Evolutionary conservation across 805 yeast species (phyloP).

Genomic region (Candida orba): DNA sequence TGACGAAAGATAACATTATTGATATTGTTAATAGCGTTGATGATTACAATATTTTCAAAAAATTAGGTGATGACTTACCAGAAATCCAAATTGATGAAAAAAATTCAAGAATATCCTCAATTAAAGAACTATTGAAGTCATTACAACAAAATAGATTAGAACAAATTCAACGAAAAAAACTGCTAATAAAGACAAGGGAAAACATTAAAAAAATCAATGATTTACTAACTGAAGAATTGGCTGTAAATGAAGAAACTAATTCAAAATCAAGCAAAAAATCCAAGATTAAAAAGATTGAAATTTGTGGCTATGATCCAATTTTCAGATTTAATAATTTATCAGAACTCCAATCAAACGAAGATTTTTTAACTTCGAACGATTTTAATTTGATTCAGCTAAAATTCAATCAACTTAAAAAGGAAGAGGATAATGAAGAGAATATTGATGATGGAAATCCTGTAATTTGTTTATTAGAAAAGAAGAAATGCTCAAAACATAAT

Average conservation of each 20-base stretch:
- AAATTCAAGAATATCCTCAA: slow-evolving; percentile 8
- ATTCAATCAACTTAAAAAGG: slow-evolving; percentile 1
- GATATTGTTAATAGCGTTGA: slow-evolving; percentile 10
- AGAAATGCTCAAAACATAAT: slow-evolving; percentile 49
- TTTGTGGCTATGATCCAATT: slow-evolving; percentile 45
- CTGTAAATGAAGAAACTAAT: neutral
- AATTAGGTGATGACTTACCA: slow-evolving; percentile 37
- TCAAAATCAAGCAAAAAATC: slow-evolving; percentile 11
- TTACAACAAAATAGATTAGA: slow-evolving; percentile 2
- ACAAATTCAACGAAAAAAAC: slow-evolving; percentile 10
- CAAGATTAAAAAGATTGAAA: slow-evolving; percentile 32
- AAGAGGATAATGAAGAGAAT: neutral
- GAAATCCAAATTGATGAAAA: slow-evolving; percentile 25
- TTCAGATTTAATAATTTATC: slow-evolving; percentile 11
- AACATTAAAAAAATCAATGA: slow-evolving; percentile 23
- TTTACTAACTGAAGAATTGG: slow-evolving; percentile 8
- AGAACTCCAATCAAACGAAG: slow-evolving; percentile 13
- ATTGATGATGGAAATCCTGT: neutral
- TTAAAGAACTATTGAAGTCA: neutral
- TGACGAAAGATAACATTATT: slow-evolving; percentile 6
- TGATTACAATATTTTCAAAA: slow-evolving; percentile 17
- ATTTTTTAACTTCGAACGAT: slow-evolving; percentile 16
- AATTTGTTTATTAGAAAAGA: slow-evolving; percentile 45
- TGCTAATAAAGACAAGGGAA: slow-evolving; percentile 20
- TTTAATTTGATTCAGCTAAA: slow-evolving; percentile 1